phyloP scores from a whole-genome alignment of 2,329 filamentous ascomycete genomes.

The Chaetomiaceae sp. region DNA sequence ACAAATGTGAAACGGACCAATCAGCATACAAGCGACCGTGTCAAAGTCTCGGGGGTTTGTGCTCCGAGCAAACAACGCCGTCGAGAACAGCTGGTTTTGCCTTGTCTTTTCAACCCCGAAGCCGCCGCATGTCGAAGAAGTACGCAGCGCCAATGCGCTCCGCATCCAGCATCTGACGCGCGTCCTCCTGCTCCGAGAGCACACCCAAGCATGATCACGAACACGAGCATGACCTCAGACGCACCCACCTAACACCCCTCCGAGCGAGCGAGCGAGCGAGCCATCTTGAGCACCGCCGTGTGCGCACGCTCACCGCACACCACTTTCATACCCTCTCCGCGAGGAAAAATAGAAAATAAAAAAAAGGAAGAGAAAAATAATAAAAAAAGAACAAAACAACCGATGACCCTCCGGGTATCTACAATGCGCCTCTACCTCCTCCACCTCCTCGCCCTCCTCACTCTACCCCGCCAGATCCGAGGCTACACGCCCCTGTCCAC shows the following conservation, averaged over 20 bases:
- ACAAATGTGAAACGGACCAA: slow-evolving; percentile 13
- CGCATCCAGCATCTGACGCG: not conserved
- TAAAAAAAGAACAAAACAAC: not conserved
- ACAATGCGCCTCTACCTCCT: slow-evolving; percentile 11
- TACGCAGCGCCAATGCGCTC: not conserved
- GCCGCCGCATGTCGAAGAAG: too few species aligned
- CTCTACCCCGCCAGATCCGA: not conserved
- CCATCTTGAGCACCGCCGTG: not conserved
- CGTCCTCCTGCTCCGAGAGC: not conserved
- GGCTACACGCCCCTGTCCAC: slow-evolving; percentile 30
- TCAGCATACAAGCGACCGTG: slow-evolving; percentile 15
- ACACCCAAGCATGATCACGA: not conserved
- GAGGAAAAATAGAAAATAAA: too few species aligned
- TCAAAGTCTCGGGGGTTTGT: slow-evolving; percentile 3
- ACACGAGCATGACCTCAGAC: not conserved
- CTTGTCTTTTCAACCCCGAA: too few species aligned
- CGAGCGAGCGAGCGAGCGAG: not conserved
- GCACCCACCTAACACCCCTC: not conserved
- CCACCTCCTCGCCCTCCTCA: slow-evolving; percentile 4
- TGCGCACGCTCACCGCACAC: too few species aligned
- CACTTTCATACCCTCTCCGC: too few species aligned
- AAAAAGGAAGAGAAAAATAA: not conserved
- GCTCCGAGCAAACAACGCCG: not conserved
- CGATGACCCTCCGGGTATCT: too few species aligned
- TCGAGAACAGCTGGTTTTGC: too few species aligned